phyloP scores from a whole-genome alignment of 768 basidiomycete genomes.

The Termitomyces sp. region DNA sequence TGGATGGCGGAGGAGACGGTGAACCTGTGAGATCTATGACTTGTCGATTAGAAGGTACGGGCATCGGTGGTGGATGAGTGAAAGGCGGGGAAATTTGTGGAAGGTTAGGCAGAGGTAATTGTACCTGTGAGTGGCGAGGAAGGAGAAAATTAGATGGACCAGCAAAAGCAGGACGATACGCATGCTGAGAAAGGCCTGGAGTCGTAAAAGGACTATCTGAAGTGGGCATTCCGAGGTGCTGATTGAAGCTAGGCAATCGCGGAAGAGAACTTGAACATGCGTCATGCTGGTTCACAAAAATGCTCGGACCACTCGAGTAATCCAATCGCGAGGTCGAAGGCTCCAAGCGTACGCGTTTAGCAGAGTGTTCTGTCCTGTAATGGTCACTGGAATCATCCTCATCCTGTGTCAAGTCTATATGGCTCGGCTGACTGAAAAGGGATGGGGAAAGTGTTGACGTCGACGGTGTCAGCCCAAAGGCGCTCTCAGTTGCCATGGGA shows the following conservation, averaged over 20 bases:
- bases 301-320: slow-evolving; percentile 2
- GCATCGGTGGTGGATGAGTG: slow-evolving; percentile 16
- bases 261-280: slow-evolving; percentile 5
- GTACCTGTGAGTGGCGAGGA: slow-evolving; percentile 20
- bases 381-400: slow-evolving; percentile 52
- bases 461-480: slow-evolving; percentile 1
- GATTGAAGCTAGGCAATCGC: slow-evolving; percentile 22
- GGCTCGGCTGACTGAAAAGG: slow-evolving; percentile 9
- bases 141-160: slow-evolving; percentile 33
- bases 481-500: slow-evolving; percentile 6
- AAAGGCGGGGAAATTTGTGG: slow-evolving; percentile 17
- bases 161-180: slow-evolving; percentile 51
- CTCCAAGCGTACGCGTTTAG: slow-evolving; percentile 43
- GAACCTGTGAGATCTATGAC: slow-evolving; percentile 76
- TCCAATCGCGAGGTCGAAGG: slow-evolving; percentile 11
- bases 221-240: slow-evolving; percentile 1
- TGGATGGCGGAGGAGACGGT: slow-evolving; percentile 47
- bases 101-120: slow-evolving; percentile 22
- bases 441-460: slow-evolving; percentile 4
- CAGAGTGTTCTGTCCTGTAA: slow-evolving; percentile 27
- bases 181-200: slow-evolving; percentile 14
- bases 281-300: slow-evolving; percentile 3
- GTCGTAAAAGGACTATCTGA: slow-evolving; percentile 15
- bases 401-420: slow-evolving; percentile 69
- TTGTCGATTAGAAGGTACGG: slow-evolving; percentile 36